Conservation (phyloP, 148 eudicot genomes). For the Amaranthus palmeri region DNA sequence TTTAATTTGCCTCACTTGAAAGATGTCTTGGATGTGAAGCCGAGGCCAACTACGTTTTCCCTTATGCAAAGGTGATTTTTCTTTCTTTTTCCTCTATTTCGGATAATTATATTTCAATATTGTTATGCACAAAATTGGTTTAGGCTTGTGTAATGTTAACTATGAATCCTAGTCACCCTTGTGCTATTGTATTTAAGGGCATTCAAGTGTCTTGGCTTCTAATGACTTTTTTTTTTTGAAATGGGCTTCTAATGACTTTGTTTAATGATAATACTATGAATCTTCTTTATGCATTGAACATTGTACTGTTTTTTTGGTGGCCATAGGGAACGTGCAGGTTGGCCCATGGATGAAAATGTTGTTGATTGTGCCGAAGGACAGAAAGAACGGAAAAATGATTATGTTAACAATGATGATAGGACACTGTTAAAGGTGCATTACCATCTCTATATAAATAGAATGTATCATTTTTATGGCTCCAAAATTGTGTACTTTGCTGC, state of each 20-base stretch:
- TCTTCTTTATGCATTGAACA: not conserved
- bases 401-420: constrained; percentile 43
- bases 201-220: not conserved
- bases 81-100: not conserved
- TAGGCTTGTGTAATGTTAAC: not conserved
- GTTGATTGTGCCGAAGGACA: constrained; percentile 19
- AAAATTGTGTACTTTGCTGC: not conserved
- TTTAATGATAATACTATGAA: not conserved
- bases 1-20: constrained; percentile 45
- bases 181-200: not conserved
- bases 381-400: constrained; percentile 35
- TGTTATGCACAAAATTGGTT: not conserved
- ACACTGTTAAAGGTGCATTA: constrained; percentile 35
- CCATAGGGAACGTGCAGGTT: constrained; percentile 16
- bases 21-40: constrained; percentile 35
- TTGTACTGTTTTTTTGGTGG: constrained; percentile 5
- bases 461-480: not conserved
- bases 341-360: constrained; percentile 1
- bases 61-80: constrained; percentile 38
- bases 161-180: not conserved
- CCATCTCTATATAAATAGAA: not conserved
- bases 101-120: not conserved
- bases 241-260: not conserved
- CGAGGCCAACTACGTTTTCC: constrained; percentile 42
- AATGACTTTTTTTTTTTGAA: no score